Evolutionary conservation across 495 filamentous ascomycete genomes (phyloP).

Genomic region (Staphylotrichum longicolle): DNA sequence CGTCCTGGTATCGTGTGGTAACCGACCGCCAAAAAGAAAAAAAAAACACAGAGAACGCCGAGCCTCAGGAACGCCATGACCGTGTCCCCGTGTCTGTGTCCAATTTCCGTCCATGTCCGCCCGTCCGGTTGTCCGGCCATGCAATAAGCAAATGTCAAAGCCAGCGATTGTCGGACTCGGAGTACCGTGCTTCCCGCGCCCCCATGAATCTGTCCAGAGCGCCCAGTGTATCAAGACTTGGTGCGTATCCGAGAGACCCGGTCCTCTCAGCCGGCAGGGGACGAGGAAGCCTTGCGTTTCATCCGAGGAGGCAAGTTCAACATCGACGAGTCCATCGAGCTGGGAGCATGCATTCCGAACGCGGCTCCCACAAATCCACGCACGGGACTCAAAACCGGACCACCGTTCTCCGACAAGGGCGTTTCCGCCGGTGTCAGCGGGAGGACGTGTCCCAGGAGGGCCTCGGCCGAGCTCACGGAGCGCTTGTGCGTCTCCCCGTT

Average conservation of each 20-base stretch:
- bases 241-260: neutral
- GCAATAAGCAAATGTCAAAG: too few species aligned
- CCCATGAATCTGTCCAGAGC: too few species aligned
- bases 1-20: too few species aligned
- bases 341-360: conserved; percentile 10
- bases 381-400: conserved; percentile 6
- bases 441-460: conserved; percentile 37
- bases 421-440: conserved; percentile 44
- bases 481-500: conserved; percentile 33
- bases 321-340: neutral
- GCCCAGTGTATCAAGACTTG: too few species aligned
- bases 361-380: conserved; percentile 10
- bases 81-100: neutral
- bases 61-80: neutral
- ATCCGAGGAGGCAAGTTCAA: neutral
- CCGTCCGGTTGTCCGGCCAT: too few species aligned
- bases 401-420: conserved; percentile 34
- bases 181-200: too few species aligned
- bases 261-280: conserved; percentile 14
- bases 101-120: neutral
- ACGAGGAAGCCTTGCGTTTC: conserved; percentile 11
- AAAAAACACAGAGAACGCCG: too few species aligned
- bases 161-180: too few species aligned
- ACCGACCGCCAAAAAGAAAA: too few species aligned
- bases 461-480: conserved; percentile 41